phyloP scores from a whole-genome alignment of 2,329 filamentous ascomycete species.

The Harringtonia aguacate region DNA sequence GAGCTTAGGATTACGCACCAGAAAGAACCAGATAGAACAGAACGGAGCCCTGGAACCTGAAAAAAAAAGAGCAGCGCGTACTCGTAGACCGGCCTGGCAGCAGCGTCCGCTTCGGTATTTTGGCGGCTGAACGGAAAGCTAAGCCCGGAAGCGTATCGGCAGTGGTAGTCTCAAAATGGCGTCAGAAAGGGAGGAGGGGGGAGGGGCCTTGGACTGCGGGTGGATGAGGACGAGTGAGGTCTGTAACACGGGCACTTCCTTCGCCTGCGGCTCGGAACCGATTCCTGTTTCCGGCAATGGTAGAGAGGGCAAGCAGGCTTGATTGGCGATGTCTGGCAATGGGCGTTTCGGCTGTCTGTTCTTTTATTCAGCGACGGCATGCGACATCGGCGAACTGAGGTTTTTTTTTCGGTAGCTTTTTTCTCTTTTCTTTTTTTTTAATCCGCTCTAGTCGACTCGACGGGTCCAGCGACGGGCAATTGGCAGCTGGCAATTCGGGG shows the following conservation, averaged over 20 bases:
- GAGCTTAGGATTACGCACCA: too few relatives aligned
- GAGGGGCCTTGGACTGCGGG: too few relatives aligned
- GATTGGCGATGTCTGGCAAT: neutral
- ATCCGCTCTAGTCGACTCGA: neutral
- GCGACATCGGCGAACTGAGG: conserved; percentile 2
- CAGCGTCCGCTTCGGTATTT: neutral
- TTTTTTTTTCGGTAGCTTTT: neutral
- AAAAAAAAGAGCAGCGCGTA: too few relatives aligned
- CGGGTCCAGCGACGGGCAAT: too few relatives aligned
- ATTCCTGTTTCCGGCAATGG: neutral
- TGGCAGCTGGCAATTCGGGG: too few relatives aligned
- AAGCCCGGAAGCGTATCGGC: neutral
- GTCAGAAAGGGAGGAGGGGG: neutral
- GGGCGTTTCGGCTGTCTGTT: neutral
- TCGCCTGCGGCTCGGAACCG: too few relatives aligned
- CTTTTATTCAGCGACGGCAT: neutral
- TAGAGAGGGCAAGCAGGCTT: neutral
- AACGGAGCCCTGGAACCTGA: too few relatives aligned
- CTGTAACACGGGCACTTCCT: too few relatives aligned
- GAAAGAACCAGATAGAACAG: too few relatives aligned
- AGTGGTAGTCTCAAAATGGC: neutral
- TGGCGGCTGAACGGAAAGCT: conserved; percentile 2
- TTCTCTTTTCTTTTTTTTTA: neutral
- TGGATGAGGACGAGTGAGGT: neutral
- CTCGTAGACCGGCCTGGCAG: too few relatives aligned